Percentiles rank a stretch among this genome's conserved stretches.
phyloP scores from a whole-genome alignment of 805 yeast genomes.

The Kazachstania taianensis region DNA sequence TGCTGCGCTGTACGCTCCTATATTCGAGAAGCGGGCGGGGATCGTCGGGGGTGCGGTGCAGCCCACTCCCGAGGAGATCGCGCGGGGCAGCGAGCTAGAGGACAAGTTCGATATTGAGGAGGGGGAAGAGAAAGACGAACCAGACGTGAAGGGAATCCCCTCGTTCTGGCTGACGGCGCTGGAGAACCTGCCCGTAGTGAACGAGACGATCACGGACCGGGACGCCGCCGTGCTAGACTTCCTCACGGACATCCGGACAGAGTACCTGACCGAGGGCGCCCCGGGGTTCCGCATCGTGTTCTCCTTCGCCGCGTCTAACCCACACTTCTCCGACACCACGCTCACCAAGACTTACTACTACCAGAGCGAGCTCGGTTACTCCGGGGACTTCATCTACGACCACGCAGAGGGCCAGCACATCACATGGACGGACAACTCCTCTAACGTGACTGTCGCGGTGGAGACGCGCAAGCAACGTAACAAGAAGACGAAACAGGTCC shows the following conservation, averaged over 20 bases:
- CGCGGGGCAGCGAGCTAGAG: slow-evolving; percentile 60
- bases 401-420: slow-evolving; percentile 85
- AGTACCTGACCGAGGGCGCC: slow-evolving; percentile 48
- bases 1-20: slow-evolving; percentile 60
- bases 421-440: slow-evolving; percentile 71
- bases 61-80: slow-evolving; percentile 72
- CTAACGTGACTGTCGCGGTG: slow-evolving; percentile 73
- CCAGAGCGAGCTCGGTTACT: slow-evolving; percentile 86
- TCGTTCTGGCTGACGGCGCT: slow-evolving; percentile 95
- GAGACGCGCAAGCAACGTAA: slow-evolving; percentile 97
- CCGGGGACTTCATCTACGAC: slow-evolving; percentile 94
- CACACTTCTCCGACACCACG: slow-evolving; percentile 60
- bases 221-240: slow-evolving; percentile 73
- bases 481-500: slow-evolving; percentile 89
- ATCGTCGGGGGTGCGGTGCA: slow-evolving; percentile 64
- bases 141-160: slow-evolving; percentile 65
- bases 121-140: slow-evolving; percentile 35
- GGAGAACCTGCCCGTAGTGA: slow-evolving; percentile 70
- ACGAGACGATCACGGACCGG: slow-evolving; percentile 79
- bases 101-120: slow-evolving; percentile 35
- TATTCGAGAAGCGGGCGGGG: slow-evolving; percentile 61
- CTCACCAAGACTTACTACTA: slow-evolving; percentile 85
- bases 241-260: slow-evolving; percentile 62
- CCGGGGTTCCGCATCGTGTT: slow-evolving; percentile 89
- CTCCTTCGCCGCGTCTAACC: slow-evolving; percentile 59